Percentiles rank a stretch among this genome's conserved stretches.
Evolutionary conservation across 495 filamentous ascomycete genomes (phyloP).

Genomic region (Friedmanniomyces simplex): DNA sequence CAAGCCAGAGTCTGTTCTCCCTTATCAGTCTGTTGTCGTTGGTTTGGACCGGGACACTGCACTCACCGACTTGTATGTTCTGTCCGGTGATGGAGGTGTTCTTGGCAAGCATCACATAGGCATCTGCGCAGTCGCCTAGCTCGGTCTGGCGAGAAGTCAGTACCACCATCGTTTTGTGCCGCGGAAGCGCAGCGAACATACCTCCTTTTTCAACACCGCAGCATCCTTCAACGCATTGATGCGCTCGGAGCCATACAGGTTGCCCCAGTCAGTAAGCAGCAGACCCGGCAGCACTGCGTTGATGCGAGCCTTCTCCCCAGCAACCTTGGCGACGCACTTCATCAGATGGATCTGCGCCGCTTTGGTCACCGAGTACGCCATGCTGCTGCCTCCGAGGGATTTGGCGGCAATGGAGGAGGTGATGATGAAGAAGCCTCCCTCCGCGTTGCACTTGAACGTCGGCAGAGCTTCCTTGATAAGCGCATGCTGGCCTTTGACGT

Average conservation of each 20-base stretch:
- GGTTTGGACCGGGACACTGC: neutral
- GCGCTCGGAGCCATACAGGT: constrained; percentile 24
- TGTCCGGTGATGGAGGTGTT: constrained; percentile 35
- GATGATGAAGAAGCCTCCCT: constrained; percentile 59
- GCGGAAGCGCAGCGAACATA: neutral
- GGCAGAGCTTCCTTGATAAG: constrained; percentile 53
- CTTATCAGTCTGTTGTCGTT: no score
- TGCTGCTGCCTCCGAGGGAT: constrained; percentile 40
- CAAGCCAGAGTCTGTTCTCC: constrained; percentile 6
- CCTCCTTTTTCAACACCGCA: constrained; percentile 29
- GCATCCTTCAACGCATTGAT: constrained; percentile 24
- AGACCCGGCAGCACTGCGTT: constrained; percentile 61
- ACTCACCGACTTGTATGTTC: constrained; percentile 31
- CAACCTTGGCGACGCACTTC: constrained; percentile 57
- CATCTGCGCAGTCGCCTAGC: constrained; percentile 34
- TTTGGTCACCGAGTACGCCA: constrained; percentile 60
- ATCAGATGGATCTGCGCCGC: constrained; percentile 60
- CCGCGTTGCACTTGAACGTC: constrained; percentile 56
- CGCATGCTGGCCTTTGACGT: constrained; percentile 56
- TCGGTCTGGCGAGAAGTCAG: constrained; percentile 17
- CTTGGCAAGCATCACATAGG: constrained; percentile 31
- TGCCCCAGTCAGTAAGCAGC: constrained; percentile 59
- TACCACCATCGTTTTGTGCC: neutral
- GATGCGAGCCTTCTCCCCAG: constrained; percentile 54
- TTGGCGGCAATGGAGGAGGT: constrained; percentile 52